Percentiles rank a stretch among this genome's conserved stretches.
Conservation (phyloP, 2,329 filamentous ascomycete genomes). For the Cladophialophora immunda region DNA sequence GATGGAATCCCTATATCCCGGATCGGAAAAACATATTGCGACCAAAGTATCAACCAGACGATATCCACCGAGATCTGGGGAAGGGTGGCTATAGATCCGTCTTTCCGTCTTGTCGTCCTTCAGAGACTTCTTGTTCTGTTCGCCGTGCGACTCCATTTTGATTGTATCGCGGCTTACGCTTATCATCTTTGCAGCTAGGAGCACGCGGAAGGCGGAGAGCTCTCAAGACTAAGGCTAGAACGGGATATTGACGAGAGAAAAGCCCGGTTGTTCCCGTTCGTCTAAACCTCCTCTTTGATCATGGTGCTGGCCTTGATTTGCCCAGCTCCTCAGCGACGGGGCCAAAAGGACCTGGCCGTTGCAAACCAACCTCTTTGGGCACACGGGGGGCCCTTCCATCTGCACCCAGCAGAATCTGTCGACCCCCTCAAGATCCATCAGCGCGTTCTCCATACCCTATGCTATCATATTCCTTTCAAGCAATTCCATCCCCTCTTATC, state of each 20-base stretch:
- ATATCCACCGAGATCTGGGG: conserved; percentile 9
- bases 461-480: neutral
- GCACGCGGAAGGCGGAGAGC: neutral
- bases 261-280: neutral
- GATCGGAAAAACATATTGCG: neutral
- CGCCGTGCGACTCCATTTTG: neutral
- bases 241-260: conserved; percentile 11
- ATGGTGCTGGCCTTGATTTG: neutral
- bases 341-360: neutral
- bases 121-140: neutral
- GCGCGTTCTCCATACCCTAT: neutral
- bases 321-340: neutral
- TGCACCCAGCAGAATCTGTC: conserved; percentile 7
- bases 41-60: neutral
- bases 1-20: neutral
- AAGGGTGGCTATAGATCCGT: neutral
- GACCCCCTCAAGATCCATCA: conserved; percentile 2
- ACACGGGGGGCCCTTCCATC: neutral
- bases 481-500: conserved; percentile 5
- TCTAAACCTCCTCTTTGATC: neutral
- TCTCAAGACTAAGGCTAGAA: conserved; percentile 8
- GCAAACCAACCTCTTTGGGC: conserved; percentile 8
- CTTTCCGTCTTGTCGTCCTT: neutral
- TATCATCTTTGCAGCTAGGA: neutral
- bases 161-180: neutral